A percentile compares a stretch with the other conserved stretches of the same genome.
These are phyloP conservation scores for Saksenaea oblongispora DNA, from an alignment of 371 early-diverging fungal species.

Conservation along the genomic window DNA sequence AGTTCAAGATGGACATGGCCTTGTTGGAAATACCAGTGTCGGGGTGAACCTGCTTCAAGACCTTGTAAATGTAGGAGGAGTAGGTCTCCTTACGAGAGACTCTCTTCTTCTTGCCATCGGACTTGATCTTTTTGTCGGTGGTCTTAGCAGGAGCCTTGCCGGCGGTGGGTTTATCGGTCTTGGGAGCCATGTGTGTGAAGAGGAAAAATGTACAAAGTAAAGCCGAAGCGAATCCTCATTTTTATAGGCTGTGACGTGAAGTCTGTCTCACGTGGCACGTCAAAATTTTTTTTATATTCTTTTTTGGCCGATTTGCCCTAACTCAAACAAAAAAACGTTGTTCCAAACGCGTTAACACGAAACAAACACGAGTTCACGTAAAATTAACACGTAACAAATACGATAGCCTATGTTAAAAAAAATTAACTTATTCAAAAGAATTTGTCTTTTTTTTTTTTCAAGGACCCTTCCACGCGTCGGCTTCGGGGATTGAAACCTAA, in stretches of 20 bases:
- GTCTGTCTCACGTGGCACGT: slow-evolving; percentile 1
- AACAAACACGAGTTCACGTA: not conserved
- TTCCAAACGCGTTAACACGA: slow-evolving; percentile 1
- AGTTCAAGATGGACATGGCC: slow-evolving; percentile 98
- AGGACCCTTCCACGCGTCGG: not conserved
- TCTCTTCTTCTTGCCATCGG: slow-evolving; percentile 55
- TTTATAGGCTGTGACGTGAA: slow-evolving; percentile 2
- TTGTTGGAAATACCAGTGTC: slow-evolving; percentile 98
- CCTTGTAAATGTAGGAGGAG: slow-evolving; percentile 93
- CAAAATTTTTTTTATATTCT: not conserved
- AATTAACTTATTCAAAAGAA: not conserved
- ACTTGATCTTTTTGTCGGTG: slow-evolving; percentile 55
- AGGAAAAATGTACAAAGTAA: slow-evolving; percentile 14
- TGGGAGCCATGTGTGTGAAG: slow-evolving; percentile 44
- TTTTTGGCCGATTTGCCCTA: not conserved
- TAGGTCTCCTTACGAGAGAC: slow-evolving; percentile 80
- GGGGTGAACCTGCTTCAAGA: slow-evolving; percentile 91
- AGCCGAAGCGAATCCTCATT: slow-evolving; percentile 1
- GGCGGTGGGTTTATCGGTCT: slow-evolving; percentile 58
- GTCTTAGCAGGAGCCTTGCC: slow-evolving; percentile 78
- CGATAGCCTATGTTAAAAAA: not conserved
- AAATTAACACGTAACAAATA: not conserved
- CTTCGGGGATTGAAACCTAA: not conserved
- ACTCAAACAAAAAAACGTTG: not conserved
- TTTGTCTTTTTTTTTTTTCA: not conserved